Percentiles rank a stretch among this genome's conserved stretches.
These are phyloP conservation scores for Ophiostoma sp. DNA, from an alignment of 2,329 filamentous ascomycete genomes.

Conservation along the genomic window DNA sequence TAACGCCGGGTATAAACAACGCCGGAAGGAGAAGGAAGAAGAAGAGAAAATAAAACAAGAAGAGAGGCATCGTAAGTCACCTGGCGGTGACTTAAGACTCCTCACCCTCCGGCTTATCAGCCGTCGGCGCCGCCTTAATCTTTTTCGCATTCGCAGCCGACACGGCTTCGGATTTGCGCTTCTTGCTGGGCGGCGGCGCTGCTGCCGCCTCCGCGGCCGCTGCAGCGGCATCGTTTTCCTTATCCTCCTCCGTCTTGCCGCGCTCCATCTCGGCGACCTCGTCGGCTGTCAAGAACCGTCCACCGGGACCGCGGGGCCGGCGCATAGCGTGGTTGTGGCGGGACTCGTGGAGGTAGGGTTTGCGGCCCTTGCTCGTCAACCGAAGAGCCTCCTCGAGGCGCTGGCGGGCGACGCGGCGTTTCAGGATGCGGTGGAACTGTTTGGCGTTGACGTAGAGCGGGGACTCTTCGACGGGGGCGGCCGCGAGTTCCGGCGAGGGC, in stretches of 20 bases:
- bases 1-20: constrained; percentile 16
- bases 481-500: constrained; percentile 77
- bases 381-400: constrained; percentile 90
- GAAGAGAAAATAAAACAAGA: neutral
- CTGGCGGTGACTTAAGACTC: constrained; percentile 26
- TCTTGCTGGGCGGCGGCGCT: constrained; percentile 42
- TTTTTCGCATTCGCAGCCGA: constrained; percentile 55
- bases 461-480: constrained; percentile 77
- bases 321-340: constrained; percentile 98
- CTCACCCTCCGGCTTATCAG: constrained; percentile 40
- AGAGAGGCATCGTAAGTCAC: too few relatives aligned
- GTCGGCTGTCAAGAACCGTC: constrained; percentile 92
- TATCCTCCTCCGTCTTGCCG: constrained; percentile 49
- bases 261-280: constrained; percentile 90
- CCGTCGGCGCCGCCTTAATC: constrained; percentile 45
- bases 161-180: constrained; percentile 60
- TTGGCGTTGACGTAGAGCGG: constrained; percentile 98
- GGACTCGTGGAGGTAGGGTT: constrained; percentile 96
- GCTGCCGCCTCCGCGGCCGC: constrained; percentile 28
- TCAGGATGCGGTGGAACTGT: constrained; percentile 95
- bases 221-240: constrained; percentile 38
- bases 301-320: constrained; percentile 86
- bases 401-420: constrained; percentile 88
- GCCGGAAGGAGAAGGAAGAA: neutral
- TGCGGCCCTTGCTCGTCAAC: constrained; percentile 90